phyloP scores from a whole-genome alignment of 176 grass and related monocot genomes.

The Bolboschoenus planiculmis region DNA sequence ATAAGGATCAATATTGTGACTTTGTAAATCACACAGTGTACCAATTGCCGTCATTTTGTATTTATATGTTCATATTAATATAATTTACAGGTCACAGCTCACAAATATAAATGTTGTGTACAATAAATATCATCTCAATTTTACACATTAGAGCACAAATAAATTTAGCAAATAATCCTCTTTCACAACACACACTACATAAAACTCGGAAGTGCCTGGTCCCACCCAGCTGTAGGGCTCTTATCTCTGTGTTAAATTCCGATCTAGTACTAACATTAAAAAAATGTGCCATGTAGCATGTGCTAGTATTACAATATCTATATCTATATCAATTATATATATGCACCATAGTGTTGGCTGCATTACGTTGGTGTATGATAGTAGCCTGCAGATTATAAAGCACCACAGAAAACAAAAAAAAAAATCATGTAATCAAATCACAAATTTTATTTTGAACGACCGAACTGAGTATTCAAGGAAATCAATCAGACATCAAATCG shows the following conservation, averaged over 20 bases:
- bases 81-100: not conserved
- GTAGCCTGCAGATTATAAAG: not conserved
- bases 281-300: not conserved
- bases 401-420: not conserved
- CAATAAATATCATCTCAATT: too few relatives aligned
- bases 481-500: conserved; percentile 1
- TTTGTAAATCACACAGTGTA: too few relatives aligned
- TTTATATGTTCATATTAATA: not conserved
- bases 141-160: not conserved
- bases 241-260: not conserved
- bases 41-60: too few relatives aligned
- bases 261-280: not conserved
- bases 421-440: not conserved
- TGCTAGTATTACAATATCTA: not conserved
- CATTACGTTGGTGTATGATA: not conserved
- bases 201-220: not conserved
- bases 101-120: too few relatives aligned
- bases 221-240: not conserved
- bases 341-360: not conserved
- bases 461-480: not conserved
- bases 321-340: not conserved
- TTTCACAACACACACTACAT: not conserved
- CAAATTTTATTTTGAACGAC: not conserved
- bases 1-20: too few relatives aligned
- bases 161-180: not conserved